Conservation (phyloP, 2,329 filamentous ascomycete species). For the Akanthomyces uredinophilus region DNA sequence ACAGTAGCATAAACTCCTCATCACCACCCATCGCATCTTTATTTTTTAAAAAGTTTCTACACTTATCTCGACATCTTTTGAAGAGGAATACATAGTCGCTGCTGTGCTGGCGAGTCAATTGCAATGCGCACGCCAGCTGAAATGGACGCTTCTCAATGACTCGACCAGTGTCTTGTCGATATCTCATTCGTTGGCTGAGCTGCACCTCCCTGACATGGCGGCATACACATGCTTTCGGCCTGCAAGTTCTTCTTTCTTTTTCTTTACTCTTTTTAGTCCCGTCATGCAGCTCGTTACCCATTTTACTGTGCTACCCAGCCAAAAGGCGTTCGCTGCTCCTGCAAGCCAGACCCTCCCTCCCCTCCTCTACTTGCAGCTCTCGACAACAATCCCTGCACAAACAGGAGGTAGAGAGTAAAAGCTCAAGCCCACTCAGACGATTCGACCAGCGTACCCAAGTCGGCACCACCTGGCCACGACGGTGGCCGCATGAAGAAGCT, state of each 20-base stretch:
- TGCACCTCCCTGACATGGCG: background rate
- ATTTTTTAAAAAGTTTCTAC: background rate
- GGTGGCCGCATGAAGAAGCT: background rate
- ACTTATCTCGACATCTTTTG: background rate
- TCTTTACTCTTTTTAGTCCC: background rate
- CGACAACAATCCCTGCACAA: background rate
- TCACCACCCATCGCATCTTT: background rate
- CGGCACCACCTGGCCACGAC: background rate
- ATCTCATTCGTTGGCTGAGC: background rate
- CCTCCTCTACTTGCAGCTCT: background rate
- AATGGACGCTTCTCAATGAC: background rate
- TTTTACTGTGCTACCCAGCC: background rate
- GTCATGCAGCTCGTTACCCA: background rate
- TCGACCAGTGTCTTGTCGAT: background rate
- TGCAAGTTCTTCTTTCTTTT: background rate
- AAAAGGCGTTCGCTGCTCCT: slow-evolving; percentile 5
- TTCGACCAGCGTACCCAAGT: background rate
- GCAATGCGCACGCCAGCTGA: background rate
- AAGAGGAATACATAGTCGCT: no score
- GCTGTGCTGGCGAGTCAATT: background rate
- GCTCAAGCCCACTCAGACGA: background rate
- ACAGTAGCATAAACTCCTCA: background rate
- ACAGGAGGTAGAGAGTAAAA: background rate
- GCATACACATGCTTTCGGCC: background rate
- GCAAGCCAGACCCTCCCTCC: background rate